Evolutionary conservation across 2,329 filamentous ascomycete species (phyloP), one percentile per base, ranked within the genome.

Genomic region (Stachybotrys chartarum): DNA sequence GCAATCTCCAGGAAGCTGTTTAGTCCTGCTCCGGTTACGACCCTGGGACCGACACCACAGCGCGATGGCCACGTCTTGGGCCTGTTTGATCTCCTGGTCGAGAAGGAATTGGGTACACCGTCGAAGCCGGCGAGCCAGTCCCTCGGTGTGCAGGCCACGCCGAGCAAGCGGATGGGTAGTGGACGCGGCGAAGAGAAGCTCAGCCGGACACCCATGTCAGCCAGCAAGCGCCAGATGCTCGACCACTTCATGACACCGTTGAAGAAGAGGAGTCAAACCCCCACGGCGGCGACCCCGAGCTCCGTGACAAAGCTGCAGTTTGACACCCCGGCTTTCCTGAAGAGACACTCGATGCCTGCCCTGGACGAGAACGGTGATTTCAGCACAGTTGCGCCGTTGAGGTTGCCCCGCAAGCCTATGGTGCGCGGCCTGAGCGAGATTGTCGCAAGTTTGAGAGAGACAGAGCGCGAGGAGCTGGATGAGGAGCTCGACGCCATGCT

Each of bases 11-110:
- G 83, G 32, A 83, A 78, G 56, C 73, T 86, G 6, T 87, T 86
- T 64, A 84, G 81, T 55, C 81, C 84, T 1, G 71, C 71, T 0
- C 75, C 78, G 11, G 81, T 82, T 3, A 84, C 81, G 6, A 81
- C 78, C 1, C 81, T 94, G 58, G 88, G 88, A 3, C 90, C 90
- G 1, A 94, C 90, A 12, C 90, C 90, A 3, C 90, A 93, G 64
- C 84, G 85, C 58, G 87, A 93, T 67, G 90, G 90, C 31, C 82
- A 83, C 18, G 85, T 91, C 1, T 76, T 94, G 3, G 88, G 90
- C 5, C 72, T 94, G 17, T 94, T 94, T 66, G 90, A 93, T 65
- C 72, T 88, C 11, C 72, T 91, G 7, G 73, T 76, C 30, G 77
- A 81, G 55, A 74, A 75, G 47, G 75, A 76, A 24, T 69, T 76